Base-by-base conservation (phyloP, 1,284 basidiomycete species). In the Boletus sp. region DNA sequence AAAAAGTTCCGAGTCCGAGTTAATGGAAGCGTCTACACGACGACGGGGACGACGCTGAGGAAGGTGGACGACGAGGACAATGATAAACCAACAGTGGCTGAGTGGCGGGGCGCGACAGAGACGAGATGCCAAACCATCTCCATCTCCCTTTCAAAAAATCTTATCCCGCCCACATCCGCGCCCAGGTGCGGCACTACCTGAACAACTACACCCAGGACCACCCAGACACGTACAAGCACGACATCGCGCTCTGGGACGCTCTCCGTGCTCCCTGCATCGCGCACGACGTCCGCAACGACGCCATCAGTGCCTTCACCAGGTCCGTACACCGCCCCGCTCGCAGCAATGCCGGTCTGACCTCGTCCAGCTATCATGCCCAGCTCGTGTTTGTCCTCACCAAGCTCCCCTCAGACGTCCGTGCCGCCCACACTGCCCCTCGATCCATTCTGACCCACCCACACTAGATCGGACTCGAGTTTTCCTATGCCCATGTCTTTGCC, bases 191-290 rank as follows among this genome's bases (percentile, higher is more conserved):
- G 35, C 71, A 73, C 34, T 91, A 93, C 68, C 84, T 96, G 41
- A 72, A 75, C n/a, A 60, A 80, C 41, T 81, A 87, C 64, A 74
- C 78, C 7, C 84, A 88, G 35, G 80, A 83, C n/a, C 90, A 95
- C 61, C 91, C 93, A 0, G 91, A 94, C 58, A 82, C 85, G n/a
- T 94, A 94, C 71, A 83, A 76, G 64, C 74, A 76, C 58, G 94
- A 97, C 65, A 81, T 94, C 42, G 75, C 75, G 8, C 69, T 69
- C 23, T 91, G 94, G 78, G 80, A 84, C 43, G 64, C 70, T 5
- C 71, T 94, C 45, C 76, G 94, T 29, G 80, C 77, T 44, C 76
- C 82, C 41, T 85, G 75, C 35, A 72, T 80, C 4, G 74, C 74
- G 48, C 73, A 72, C 22, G 67, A 72, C 20, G 72, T 84, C 4